Base-by-base conservation (phyloP, 2,329 filamentous ascomycete genomes). In the Penicillium sp. region DNA sequence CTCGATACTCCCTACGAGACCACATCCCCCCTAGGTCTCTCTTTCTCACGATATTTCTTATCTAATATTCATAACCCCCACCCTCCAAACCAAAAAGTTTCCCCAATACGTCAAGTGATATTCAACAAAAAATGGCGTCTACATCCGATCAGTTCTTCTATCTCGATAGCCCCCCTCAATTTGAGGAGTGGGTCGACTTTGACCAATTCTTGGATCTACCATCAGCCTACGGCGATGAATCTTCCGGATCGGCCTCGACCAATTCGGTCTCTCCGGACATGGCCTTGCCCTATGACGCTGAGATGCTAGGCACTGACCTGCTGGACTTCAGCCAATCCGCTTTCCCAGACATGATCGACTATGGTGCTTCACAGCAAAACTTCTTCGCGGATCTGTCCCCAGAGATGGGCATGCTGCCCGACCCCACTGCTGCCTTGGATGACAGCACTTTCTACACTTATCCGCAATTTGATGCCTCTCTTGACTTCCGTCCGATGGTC, bases 161-260 rank as follows among this genome's bases (percentile, higher is more conserved):
- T 30, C 65, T 68, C 55, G 69, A 70, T 42, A 63, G 58, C 30
- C 58, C 65, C 6, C 59, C 45, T 37, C 65, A 58, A 40, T 57
- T 65, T 37, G 65, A 73, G 42, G 73, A 76, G 52, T 72, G 69
- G 66, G 62, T 73, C 38, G 73, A 76, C 62, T 75, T 76, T 56
- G 73, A 75, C 53, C 69, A 72, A 62, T 72, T 73, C 57, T 71
- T 76, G 57, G 69, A 76, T 48, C 66, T 75, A 19, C 63, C 69
- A 22, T 57, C 69, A 14, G 68, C 59, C 22, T 71, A 72, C 58
- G 58, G 69, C 60, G 72, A 71, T 28, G 71, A 69, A 52, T 68
- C 73, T 60, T 67, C 71, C 45, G 68, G 70, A 30, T 71, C 71
- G 28, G 68, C 70, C 37, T 71, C 71, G n/a, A 62, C 70, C 52